Evolutionary conservation across 1,284 basidiomycete genomes (phyloP).

Genomic region (Ceratobasidium sp.): DNA sequence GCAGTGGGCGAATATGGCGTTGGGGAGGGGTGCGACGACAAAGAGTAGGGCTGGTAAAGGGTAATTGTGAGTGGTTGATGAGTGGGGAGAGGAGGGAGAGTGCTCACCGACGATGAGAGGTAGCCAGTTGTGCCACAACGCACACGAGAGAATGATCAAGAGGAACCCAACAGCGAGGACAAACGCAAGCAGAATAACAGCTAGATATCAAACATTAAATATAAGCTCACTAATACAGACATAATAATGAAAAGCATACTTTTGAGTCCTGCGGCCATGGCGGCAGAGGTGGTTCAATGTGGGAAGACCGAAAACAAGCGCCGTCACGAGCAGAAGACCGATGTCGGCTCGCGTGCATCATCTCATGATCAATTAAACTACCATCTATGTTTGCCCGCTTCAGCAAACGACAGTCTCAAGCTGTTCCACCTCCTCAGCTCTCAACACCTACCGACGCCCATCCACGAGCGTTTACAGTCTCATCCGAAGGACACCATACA

Average conservation of each 20-base stretch:
- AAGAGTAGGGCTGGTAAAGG: constrained; percentile 80
- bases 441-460: constrained; percentile 12
- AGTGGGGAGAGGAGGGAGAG: constrained; percentile 1
- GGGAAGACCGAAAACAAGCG: constrained; percentile 42
- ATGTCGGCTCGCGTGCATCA: constrained; percentile 13
- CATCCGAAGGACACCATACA: constrained; percentile 26
- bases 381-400: constrained; percentile 33
- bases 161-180: constrained; percentile 97
- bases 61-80: constrained; percentile 29
- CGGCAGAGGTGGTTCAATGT: constrained; percentile 41
- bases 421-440: background rate
- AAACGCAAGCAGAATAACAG: constrained; percentile 94
- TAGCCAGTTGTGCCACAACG: constrained; percentile 96
- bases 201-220: constrained; percentile 60
- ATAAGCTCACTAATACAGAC: constrained; percentile 4
- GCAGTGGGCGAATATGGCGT: constrained; percentile 89
- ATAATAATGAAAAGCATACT: constrained; percentile 49
- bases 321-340: background rate
- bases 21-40: constrained; percentile 94
- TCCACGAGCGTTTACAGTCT: constrained; percentile 29
- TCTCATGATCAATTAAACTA: too few relatives aligned
- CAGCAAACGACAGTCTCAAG: constrained; percentile 31
- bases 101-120: constrained; percentile 94
- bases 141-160: constrained; percentile 97
- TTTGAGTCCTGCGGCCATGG: constrained; percentile 51